Conservation (phyloP, 495 filamentous ascomycete genomes). For the Penicillium cinerascens region DNA sequence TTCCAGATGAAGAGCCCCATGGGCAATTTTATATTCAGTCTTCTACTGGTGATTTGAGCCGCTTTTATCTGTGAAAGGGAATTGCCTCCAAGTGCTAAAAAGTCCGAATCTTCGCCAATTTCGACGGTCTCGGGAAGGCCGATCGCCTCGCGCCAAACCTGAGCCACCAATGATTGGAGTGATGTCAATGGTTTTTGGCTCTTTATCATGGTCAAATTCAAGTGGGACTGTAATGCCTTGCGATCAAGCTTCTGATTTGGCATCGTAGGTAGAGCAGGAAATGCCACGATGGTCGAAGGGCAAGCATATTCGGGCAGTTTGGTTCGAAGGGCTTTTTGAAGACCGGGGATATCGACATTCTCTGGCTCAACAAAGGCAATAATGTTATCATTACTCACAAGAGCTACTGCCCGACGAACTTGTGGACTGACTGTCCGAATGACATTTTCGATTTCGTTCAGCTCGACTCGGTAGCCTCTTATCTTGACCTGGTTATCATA, state of each 20-base stretch:
- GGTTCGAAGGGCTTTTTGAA: neutral
- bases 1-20: neutral
- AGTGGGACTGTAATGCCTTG: too few species aligned
- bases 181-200: neutral
- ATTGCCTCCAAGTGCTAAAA: neutral
- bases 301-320: neutral
- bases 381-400: neutral
- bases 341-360: neutral
- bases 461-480: slow-evolving; percentile 29
- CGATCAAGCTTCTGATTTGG: too few species aligned
- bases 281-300: neutral
- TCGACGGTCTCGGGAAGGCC: neutral
- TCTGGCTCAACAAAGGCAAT: neutral
- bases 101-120: neutral
- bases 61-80: neutral
- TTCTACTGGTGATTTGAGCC: neutral
- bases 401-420: neutral
- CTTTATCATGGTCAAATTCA: neutral
- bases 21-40: neutral
- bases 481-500: slow-evolving; percentile 37
- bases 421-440: neutral
- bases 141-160: neutral
- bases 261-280: neutral
- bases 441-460: slow-evolving; percentile 29
- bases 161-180: neutral